phyloP scores from a whole-genome alignment of 805 yeast genomes.

The Wickerhamomyces sydowiorum region DNA sequence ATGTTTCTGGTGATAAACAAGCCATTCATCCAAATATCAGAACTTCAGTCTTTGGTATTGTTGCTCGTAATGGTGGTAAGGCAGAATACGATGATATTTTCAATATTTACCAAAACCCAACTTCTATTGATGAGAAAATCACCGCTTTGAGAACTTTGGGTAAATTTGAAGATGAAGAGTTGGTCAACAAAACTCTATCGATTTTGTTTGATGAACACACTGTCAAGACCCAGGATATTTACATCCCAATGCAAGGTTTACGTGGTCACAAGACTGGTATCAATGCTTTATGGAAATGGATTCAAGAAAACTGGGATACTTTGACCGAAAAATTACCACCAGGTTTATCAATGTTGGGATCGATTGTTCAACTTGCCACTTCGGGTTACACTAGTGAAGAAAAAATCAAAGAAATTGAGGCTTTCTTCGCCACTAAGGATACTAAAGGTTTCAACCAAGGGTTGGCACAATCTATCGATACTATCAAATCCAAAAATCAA shows the following conservation, averaged over 20 bases:
- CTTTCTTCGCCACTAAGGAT: conserved; percentile 46
- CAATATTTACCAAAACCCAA: conserved; percentile 54
- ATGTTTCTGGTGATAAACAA: conserved; percentile 53
- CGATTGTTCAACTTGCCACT: conserved; percentile 59
- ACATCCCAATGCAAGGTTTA: conserved; percentile 73
- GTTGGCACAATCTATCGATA: conserved; percentile 61
- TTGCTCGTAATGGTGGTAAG: conserved; percentile 57
- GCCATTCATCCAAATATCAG: conserved; percentile 75
- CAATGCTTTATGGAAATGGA: conserved; percentile 69
- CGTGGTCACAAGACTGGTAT: conserved; percentile 59
- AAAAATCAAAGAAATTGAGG: conserved; percentile 44
- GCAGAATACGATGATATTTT: conserved; percentile 59
- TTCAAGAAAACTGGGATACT: conserved; percentile 65
- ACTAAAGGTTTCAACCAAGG: conserved; percentile 62
- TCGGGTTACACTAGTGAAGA: conserved; percentile 54
- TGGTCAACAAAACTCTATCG: conserved; percentile 50
- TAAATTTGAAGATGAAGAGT: conserved; percentile 43
- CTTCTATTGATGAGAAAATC: conserved; percentile 59
- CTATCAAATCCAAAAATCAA: conserved; percentile 46
- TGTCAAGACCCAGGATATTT: conserved; percentile 65
- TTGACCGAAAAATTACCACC: conserved; percentile 70
- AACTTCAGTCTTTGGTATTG: conserved; percentile 58
- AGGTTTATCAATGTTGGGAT: conserved; percentile 71
- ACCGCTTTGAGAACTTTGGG: conserved; percentile 70
- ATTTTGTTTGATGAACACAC: conserved; percentile 50